These are phyloP conservation scores for Xylaria sp. DNA, from an alignment of 2,329 filamentous ascomycete species.

Conservation along the genomic window DNA sequence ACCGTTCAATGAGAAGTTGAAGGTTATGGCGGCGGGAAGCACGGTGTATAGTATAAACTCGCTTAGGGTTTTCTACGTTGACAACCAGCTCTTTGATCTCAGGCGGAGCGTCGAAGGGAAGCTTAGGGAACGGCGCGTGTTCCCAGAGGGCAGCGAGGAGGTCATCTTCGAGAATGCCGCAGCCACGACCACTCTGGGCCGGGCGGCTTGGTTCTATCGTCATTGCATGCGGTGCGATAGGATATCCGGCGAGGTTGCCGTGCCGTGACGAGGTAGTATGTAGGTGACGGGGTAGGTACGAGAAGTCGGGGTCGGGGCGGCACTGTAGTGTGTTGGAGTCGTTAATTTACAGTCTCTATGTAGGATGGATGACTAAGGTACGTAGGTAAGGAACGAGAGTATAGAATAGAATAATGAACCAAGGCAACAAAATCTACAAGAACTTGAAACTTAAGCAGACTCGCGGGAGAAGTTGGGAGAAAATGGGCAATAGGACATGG, in stretches of 20 bases:
- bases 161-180: conserved; percentile 55
- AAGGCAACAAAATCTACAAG: conserved; percentile 22
- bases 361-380: not conserved
- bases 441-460: conserved; percentile 4
- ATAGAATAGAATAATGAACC: not conserved
- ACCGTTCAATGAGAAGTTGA: conserved; percentile 75
- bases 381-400: not conserved
- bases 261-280: conserved; percentile 9
- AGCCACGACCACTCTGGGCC: conserved; percentile 49
- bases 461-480: conserved; percentile 8
- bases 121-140: conserved; percentile 66
- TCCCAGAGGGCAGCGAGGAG: conserved; percentile 70
- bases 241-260: conserved; percentile 24
- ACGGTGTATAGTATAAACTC: conserved; percentile 69
- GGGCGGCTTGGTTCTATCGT: conserved; percentile 57
- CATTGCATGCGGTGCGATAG: conserved; percentile 51
- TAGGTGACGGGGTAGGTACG: not conserved
- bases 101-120: conserved; percentile 69
- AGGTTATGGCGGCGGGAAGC: conserved; percentile 71
- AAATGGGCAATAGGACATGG: conserved; percentile 11
- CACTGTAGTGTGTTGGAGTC: conserved; percentile 1
- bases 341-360: conserved; percentile 14
- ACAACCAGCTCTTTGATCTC: conserved; percentile 66
- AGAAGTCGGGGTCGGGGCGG: conserved; percentile 2
- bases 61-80: conserved; percentile 69